phyloP scores from a whole-genome alignment of 805 yeast species.

The Starmerella powellii region DNA sequence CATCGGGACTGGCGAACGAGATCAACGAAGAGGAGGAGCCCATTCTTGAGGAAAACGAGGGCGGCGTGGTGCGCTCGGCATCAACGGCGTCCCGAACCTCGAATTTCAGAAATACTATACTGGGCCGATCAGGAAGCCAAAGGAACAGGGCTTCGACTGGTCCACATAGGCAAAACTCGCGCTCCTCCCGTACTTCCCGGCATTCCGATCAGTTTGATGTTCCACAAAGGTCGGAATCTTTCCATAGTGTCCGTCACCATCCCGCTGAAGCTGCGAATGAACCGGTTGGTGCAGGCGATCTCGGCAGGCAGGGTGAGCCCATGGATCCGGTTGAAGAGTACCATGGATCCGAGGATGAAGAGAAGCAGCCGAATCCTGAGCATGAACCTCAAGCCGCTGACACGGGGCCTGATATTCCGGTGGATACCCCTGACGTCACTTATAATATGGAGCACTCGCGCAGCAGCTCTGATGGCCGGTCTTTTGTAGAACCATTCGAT shows the following conservation, averaged over 20 bases:
- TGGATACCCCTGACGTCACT: neutral
- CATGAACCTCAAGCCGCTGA: conserved; percentile 14
- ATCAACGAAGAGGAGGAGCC: conserved; percentile 5
- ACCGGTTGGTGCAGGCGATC: neutral
- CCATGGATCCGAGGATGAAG: neutral
- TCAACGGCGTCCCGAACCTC: neutral
- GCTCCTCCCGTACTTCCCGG: neutral
- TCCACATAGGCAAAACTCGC: conserved; percentile 1
- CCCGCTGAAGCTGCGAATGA: too few species aligned
- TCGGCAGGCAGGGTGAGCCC: neutral
- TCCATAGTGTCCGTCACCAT: too few species aligned
- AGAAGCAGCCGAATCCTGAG: neutral
- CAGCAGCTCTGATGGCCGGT: neutral
- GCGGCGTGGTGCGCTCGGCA: neutral
- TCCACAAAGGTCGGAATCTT: too few species aligned
- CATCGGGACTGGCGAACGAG: conserved; percentile 1
- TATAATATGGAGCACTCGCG: neutral
- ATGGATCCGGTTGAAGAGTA: neutral
- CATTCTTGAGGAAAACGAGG: neutral
- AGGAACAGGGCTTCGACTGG: neutral
- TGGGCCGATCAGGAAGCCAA: neutral
- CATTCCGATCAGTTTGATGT: too few species aligned
- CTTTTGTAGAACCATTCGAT: conserved; percentile 1
- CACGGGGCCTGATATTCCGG: conserved; percentile 10
- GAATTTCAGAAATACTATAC: neutral